These are phyloP conservation scores for Earliella scabrosa DNA, from an alignment of 1,284 basidiomycete genomes.

Conservation along the genomic window DNA sequence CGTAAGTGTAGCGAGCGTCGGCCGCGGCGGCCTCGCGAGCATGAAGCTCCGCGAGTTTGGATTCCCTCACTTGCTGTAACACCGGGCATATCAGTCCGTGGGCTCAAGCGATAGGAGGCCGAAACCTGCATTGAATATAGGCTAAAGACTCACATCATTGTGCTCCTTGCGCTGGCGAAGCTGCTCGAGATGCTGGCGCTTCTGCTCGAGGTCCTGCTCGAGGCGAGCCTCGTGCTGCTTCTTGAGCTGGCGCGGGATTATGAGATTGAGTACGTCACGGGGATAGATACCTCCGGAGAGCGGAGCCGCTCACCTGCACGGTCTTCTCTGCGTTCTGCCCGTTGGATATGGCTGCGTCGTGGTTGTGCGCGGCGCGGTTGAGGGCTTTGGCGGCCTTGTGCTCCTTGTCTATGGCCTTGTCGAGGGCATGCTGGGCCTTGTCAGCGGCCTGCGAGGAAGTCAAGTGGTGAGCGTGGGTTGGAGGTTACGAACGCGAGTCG, in stretches of 20 bases:
- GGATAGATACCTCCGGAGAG: neutral
- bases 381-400: slow-evolving; percentile 47
- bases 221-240: slow-evolving; percentile 33
- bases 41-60: slow-evolving; percentile 34
- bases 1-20: slow-evolving; percentile 15
- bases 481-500: neutral
- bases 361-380: slow-evolving; percentile 51
- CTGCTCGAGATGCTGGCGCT: slow-evolving; percentile 29
- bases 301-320: slow-evolving; percentile 41
- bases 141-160: slow-evolving; percentile 31
- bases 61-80: slow-evolving; percentile 30
- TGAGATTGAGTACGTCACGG: too few species aligned
- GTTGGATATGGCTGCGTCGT: slow-evolving; percentile 50
- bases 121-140: neutral
- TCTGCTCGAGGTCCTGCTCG: slow-evolving; percentile 32
- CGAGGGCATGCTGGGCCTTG: slow-evolving; percentile 48
- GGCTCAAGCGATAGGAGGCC: neutral
- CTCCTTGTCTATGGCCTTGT: slow-evolving; percentile 53
- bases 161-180: slow-evolving; percentile 33
- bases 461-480: neutral
- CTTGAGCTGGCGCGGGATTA: slow-evolving; percentile 26
- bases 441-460: slow-evolving; percentile 38
- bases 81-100: neutral
- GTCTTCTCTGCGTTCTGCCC: slow-evolving; percentile 49
- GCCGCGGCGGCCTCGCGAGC: slow-evolving; percentile 27